Conservation (phyloP, 2,329 filamentous ascomycete species). For the Canariomyces notabilis region DNA sequence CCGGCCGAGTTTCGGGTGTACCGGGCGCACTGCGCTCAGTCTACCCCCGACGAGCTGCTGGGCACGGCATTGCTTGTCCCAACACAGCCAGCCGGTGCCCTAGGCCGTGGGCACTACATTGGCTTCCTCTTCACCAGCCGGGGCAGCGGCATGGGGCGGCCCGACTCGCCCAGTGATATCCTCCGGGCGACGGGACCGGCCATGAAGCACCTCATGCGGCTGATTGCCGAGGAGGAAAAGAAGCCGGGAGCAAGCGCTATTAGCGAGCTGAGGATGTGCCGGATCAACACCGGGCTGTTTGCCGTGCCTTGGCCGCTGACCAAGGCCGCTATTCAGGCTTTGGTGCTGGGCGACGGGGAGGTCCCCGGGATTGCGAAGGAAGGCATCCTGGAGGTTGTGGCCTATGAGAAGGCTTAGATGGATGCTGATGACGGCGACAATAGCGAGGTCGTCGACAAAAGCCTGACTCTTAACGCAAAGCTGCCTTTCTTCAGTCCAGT, state of each 20-base stretch:
- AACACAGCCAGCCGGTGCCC: neutral
- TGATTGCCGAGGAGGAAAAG: constrained; percentile 11
- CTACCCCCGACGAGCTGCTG: constrained; percentile 8
- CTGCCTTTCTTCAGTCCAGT: too few species aligned
- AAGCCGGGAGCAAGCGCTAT: neutral
- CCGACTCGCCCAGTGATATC: constrained; percentile 16
- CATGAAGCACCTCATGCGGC: constrained; percentile 20
- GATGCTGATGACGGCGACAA: neutral
- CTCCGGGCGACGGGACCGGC: constrained; percentile 13
- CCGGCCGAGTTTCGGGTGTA: constrained; percentile 18
- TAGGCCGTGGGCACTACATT: constrained; percentile 17
- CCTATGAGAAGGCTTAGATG: constrained; percentile 8
- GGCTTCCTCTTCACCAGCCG: constrained; percentile 20
- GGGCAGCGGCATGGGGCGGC: constrained; percentile 1
- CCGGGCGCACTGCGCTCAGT: constrained; percentile 15
- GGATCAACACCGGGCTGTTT: constrained; percentile 21
- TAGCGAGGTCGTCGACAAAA: neutral
- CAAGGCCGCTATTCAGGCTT: constrained; percentile 11
- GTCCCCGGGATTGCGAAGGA: constrained; percentile 13
- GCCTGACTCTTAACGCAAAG: too few species aligned
- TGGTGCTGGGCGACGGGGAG: constrained; percentile 15
- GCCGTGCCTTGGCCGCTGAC: constrained; percentile 19
- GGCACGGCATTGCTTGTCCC: constrained; percentile 22
- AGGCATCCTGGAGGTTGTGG: constrained; percentile 14
- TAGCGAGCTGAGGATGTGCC: constrained; percentile 22